These are phyloP conservation scores for Paramecium sonneborni DNA, from an alignment of 73 alveolate genomes.

Conservation along the genomic window DNA sequence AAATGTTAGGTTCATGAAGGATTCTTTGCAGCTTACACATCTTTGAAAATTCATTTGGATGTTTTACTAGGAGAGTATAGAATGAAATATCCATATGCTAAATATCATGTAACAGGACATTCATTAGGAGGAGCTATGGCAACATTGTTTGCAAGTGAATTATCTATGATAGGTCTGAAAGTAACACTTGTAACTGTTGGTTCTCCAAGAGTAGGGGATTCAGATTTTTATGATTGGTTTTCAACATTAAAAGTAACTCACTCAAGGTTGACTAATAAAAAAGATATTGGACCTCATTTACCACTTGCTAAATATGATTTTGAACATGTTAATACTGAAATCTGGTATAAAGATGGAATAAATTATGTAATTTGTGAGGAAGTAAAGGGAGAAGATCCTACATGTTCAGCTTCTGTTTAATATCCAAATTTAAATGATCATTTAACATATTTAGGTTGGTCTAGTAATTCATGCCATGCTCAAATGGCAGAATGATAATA, in stretches of 20 bases:
- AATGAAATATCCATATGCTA: conserved; percentile 43
- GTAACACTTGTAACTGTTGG: conserved; percentile 53
- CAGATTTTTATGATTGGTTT: conserved; percentile 54
- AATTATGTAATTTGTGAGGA: neutral
- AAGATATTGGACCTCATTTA: conserved; percentile 59
- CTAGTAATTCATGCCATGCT: neutral
- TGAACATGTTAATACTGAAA: conserved; percentile 55
- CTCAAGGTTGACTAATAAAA: conserved; percentile 20
- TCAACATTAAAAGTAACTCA: conserved; percentile 11
- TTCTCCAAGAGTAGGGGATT: conserved; percentile 68
- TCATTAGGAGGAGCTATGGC: conserved; percentile 67
- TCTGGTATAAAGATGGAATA: conserved; percentile 24
- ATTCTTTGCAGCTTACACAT: neutral
- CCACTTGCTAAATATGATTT: conserved; percentile 15
- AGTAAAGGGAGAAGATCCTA: conserved; percentile 31
- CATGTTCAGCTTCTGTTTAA: neutral
- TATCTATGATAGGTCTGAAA: neutral
- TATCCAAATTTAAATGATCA: neutral
- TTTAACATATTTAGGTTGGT: conserved; percentile 13
- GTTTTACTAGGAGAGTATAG: neutral
- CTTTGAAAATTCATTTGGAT: neutral
- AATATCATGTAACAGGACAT: conserved; percentile 54
- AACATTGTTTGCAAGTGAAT: conserved; percentile 49
- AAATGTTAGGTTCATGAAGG: conserved; percentile 41
- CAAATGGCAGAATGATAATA: neutral